A percentile compares a stretch with the other conserved stretches of the same genome.
Conservation (phyloP, 441 rosid species). For the Eutrema salsugineum region DNA sequence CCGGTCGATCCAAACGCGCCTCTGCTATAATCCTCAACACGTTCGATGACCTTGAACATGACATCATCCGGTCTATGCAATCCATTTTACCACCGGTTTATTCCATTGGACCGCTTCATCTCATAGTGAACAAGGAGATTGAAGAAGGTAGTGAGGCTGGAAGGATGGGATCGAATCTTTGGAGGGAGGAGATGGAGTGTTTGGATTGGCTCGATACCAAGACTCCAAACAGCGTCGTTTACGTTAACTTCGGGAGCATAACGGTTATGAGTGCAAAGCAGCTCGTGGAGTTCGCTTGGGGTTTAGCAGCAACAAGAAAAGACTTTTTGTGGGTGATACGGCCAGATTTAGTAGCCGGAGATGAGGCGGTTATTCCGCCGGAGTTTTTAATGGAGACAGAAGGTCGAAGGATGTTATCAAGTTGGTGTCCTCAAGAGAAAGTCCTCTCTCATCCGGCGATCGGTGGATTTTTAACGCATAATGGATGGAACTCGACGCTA, state of each 20-base stretch:
- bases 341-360: slow-evolving; percentile 37
- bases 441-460: slow-evolving; percentile 38
- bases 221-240: slow-evolving; percentile 27
- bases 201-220: slow-evolving; percentile 38
- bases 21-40: slow-evolving; percentile 44
- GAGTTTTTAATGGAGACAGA: slow-evolving; percentile 30
- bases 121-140: slow-evolving; percentile 17
- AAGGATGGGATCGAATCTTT: slow-evolving; percentile 24
- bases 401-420: slow-evolving; percentile 24
- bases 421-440: slow-evolving; percentile 48
- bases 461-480: slow-evolving; percentile 43
- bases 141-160: slow-evolving; percentile 12
- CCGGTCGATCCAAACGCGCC: slow-evolving; percentile 34
- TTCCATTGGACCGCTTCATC: slow-evolving; percentile 42
- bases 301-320: slow-evolving; percentile 29
- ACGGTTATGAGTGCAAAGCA: slow-evolving; percentile 29
- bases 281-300: slow-evolving; percentile 41
- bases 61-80: slow-evolving; percentile 24
- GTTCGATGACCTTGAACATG: slow-evolving; percentile 42
- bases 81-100: slow-evolving; percentile 34
- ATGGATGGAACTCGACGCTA: slow-evolving; percentile 44
- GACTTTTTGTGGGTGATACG: slow-evolving; percentile 41
- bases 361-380: slow-evolving; percentile 21
- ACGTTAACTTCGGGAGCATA: slow-evolving; percentile 46
- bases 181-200: slow-evolving; percentile 38